Evolutionary conservation across 2,329 filamentous ascomycete species (phyloP), one percentile per base, ranked within the genome.

Genomic region (Calonectria pauciramosa): DNA sequence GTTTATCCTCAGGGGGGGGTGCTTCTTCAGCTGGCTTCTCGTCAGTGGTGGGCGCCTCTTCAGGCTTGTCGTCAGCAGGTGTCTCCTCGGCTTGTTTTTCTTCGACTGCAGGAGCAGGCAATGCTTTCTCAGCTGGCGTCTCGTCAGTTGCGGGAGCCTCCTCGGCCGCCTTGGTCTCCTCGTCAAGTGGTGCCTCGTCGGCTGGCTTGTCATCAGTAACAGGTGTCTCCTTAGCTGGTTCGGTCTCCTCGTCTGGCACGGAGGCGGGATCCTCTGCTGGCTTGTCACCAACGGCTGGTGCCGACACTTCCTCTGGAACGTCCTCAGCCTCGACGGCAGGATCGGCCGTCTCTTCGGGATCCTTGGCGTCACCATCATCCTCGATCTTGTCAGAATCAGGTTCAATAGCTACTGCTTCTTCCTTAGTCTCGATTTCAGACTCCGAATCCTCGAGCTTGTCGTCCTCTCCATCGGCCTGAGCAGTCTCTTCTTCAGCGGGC

Each of bases 1-100:
- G 44, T 59, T 81, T 79, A 16, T 66, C 69, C 30, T 75, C 73
- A 38, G 76, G 73, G 49, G 79, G 71, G 28, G 52, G 49, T 44
- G 69, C 28, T 59, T 77, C 71, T 63, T 80, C 78, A 59, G 71
- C 75, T 71, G 72, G 71, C 66, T 81, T 76, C 18, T 75, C 72
- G 68, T 79, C 75, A 73, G 75, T 71, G 66, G 70, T 69, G 65
- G 75, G 73, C 56, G 64, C 69, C 47, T 80, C 75, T 38, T 78
- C 68, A 34, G 67, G 47, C 36, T 59, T 76, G 20, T 63, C 67
- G 66, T 77, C 76, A 49, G 54, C 60, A 66, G 60, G 26, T 26
- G 38, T 65, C 28, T 65, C 60, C 28, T 78, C 68, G 38, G 52
- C 66, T 44, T 71, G 66, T 30, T 56, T 56, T 11, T 63, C 72